Base-by-base conservation (phyloP, 2,329 filamentous ascomycete genomes). In the Berkeleyomyces basicola region DNA sequence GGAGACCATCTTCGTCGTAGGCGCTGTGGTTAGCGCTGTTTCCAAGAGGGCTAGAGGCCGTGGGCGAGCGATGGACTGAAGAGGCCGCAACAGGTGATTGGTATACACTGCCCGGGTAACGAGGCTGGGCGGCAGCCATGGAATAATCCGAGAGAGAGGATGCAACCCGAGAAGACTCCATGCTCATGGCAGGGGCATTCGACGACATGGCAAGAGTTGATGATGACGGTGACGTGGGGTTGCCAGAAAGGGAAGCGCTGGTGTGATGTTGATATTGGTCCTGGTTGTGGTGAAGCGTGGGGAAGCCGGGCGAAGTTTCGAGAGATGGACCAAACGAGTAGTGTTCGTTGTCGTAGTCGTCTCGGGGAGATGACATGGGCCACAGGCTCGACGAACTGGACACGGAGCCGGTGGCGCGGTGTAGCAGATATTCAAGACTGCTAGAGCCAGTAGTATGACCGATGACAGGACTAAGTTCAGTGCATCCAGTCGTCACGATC, bases 291-390 rank as follows among this genome's bases (percentile, higher is more conserved):
- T 53, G 49, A 6, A 53, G 9, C 2, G 49, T 5, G 49, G 31
- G 37, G 37, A 58, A 62, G 6, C 42, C 47, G 4, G 51, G 39
- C 11, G 59, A 49, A n/a, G 51, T 10, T 33, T 44, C 62, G 10
- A 58, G 44, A n/a, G 62, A 63, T 16, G 55, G 53, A 9, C 31
- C 49, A 46, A 63, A 60, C 14, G 62, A 70, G 59, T 70, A 68
- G 66, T 71, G 72, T 51, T 71, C 71, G 63, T 70, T 70, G 23
- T 76, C 74, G 58, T 72, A 69, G 33, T 75, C 74, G 42, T 74
- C 71, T 44, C 70, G 69, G 10, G 72, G 74, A 39, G 75, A 76
- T 43, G 71, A 69, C 70, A 73, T 74, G 58, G 66, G 63, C 51
- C 67, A 68, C 60, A 69, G 65, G 59, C 62, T 65, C 64, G 65